These are phyloP conservation scores for Leccinum fallax DNA, from an alignment of 1,284 basidiomycete genomes.

Conservation along the genomic window DNA sequence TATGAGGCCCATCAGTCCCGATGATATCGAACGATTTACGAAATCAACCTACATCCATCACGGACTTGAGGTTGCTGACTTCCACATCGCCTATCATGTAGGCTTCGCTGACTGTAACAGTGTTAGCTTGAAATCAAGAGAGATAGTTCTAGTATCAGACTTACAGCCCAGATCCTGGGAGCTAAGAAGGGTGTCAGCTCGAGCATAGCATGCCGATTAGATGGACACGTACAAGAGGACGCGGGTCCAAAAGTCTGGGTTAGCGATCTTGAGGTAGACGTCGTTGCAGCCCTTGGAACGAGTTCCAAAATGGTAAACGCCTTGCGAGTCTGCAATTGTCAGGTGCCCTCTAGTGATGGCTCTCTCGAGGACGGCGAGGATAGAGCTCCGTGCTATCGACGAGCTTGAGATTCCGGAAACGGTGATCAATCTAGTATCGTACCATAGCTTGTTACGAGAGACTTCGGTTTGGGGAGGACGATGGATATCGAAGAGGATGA, in stretches of 20 bases:
- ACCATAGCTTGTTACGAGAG: conserved; percentile 34
- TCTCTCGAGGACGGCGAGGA: conserved; percentile 58
- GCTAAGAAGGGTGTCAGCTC: conserved; percentile 37
- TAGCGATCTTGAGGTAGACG: conserved; percentile 66
- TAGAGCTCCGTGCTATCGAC: conserved; percentile 59
- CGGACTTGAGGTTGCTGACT: conserved; percentile 68
- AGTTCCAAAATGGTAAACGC: conserved; percentile 58
- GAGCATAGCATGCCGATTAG: conserved; percentile 5
- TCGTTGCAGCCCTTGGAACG: conserved; percentile 53
- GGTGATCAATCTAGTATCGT: neutral
- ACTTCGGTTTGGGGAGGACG: conserved; percentile 33
- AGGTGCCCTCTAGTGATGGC: conserved; percentile 63
- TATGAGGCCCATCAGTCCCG: conserved; percentile 35
- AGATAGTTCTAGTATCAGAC: conserved; percentile 25
- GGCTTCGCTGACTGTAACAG: conserved; percentile 76
- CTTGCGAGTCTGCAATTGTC: conserved; percentile 62
- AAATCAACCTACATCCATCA: conserved; percentile 70
- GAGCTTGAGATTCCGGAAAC: conserved; percentile 5
- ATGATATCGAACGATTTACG: conserved; percentile 1
- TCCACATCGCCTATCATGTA: conserved; percentile 85
- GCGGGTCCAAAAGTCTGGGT: conserved; percentile 81
- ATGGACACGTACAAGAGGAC: conserved; percentile 57
- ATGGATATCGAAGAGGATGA: conserved; percentile 35
- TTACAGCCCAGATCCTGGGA: conserved; percentile 76
- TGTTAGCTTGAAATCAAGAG: conserved; percentile 19